Percentiles rank a stretch among this genome's conserved stretches.
Evolutionary conservation across 441 rosid genomes (phyloP).

Genomic region (Adansonia grandidieri): DNA sequence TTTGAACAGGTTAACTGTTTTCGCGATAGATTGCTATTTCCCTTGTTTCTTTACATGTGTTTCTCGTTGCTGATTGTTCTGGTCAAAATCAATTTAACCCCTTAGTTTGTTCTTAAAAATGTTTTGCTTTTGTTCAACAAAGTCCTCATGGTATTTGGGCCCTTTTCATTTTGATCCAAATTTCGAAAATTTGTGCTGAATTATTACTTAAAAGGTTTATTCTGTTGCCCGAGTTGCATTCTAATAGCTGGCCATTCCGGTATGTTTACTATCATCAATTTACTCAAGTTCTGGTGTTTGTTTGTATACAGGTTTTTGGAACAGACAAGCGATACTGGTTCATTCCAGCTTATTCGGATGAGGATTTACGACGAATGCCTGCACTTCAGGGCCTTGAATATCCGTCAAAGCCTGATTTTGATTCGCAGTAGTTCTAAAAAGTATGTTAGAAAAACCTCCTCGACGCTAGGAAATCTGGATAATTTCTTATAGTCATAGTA

Average conservation of each 20-base stretch:
- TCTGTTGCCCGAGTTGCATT: background rate
- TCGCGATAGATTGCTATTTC: conserved; percentile 20
- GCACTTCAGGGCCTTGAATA: conserved; percentile 81
- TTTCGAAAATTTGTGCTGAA: background rate
- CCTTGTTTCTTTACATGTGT: background rate
- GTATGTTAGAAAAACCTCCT: conserved; percentile 20
- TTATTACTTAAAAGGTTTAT: background rate
- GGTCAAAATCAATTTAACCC: background rate
- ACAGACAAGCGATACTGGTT: conserved; percentile 70
- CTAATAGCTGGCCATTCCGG: background rate
- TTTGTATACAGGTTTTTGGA: conserved; percentile 62
- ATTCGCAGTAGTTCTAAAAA: conserved; percentile 60
- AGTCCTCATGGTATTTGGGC: background rate
- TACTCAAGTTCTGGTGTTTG: conserved; percentile 18
- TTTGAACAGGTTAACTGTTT: conserved; percentile 68
- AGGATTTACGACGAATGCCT: conserved; percentile 69
- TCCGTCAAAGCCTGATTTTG: conserved; percentile 75
- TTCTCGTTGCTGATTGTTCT: conserved; percentile 7
- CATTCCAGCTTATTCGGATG: conserved; percentile 71
- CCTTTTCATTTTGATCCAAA: background rate
- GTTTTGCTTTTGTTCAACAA: background rate
- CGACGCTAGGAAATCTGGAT: conserved; percentile 8
- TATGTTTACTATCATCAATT: background rate
- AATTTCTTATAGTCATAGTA: conserved; percentile 38
- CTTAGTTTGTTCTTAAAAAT: background rate